A percentile compares a stretch with the other conserved stretches of the same genome.
phyloP scores from a whole-genome alignment of 1,284 basidiomycete species.

The Ustilago curta region DNA sequence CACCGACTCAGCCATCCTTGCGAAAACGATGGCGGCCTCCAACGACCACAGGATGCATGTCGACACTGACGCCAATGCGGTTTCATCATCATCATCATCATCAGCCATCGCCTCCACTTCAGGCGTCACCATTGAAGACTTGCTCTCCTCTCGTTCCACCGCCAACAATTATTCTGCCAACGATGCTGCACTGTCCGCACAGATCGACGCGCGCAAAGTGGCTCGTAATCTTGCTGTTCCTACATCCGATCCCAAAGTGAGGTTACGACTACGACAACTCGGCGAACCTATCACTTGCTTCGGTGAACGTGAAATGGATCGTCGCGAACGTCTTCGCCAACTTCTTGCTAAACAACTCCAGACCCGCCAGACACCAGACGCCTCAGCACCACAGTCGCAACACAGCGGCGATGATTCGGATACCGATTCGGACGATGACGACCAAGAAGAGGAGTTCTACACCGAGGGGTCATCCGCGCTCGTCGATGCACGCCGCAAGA shows the following conservation, averaged over 20 bases:
- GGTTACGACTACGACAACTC: slow-evolving; percentile 86
- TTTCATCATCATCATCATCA: not conserved
- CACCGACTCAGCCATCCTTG: not conserved
- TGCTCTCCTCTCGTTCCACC: slow-evolving; percentile 31
- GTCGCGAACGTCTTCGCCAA: slow-evolving; percentile 92
- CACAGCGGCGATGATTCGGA: slow-evolving; percentile 69
- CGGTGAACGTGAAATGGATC: slow-evolving; percentile 80
- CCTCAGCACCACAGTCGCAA: slow-evolving; percentile 74
- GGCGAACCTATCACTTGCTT: slow-evolving; percentile 97
- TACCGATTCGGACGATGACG: slow-evolving; percentile 20
- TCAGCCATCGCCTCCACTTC: slow-evolving; percentile 15
- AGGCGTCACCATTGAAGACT: slow-evolving; percentile 43
- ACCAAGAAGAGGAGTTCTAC: slow-evolving; percentile 90
- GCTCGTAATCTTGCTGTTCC: slow-evolving; percentile 94
- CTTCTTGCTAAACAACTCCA: slow-evolving; percentile 72
- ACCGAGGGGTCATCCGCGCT: slow-evolving; percentile 89
- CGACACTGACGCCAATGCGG: slow-evolving; percentile 1
- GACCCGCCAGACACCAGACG: slow-evolving; percentile 68
- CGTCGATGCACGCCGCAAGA: slow-evolving; percentile 81
- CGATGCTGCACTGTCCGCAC: slow-evolving; percentile 54
- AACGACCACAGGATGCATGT: slow-evolving; percentile 25
- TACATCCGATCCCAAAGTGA: slow-evolving; percentile 93
- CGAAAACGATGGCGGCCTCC: slow-evolving; percentile 1
- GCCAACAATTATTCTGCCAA: slow-evolving; percentile 22
- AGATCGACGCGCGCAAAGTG: slow-evolving; percentile 75